Conservation (phyloP, 2,329 filamentous ascomycete species). For the Fusarium dlaminii region DNA sequence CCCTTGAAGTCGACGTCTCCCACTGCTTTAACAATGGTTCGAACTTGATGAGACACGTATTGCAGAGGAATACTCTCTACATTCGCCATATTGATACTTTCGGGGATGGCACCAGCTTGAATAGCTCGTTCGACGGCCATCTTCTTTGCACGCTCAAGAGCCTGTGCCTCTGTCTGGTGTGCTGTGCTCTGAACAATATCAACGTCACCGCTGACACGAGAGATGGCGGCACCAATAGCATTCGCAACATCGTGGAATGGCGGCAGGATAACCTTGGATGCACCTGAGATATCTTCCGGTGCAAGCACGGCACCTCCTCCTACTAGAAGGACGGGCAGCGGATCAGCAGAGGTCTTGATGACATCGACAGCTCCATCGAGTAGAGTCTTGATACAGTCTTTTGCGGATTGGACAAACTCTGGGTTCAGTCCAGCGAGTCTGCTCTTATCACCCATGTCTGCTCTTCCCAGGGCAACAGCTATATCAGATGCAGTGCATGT, state of each 20-base stretch:
- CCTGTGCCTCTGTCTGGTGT: neutral
- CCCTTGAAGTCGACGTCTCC: neutral
- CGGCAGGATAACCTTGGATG: constrained; percentile 47
- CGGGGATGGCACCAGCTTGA: neutral
- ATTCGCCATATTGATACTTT: neutral
- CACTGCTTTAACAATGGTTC: neutral
- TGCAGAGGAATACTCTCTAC: neutral
- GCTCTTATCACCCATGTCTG: neutral
- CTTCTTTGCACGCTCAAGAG: neutral
- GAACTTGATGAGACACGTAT: neutral
- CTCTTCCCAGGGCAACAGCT: neutral
- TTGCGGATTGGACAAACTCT: neutral
- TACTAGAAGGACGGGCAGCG: constrained; percentile 36
- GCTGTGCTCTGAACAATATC: neutral
- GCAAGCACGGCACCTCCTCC: constrained; percentile 57
- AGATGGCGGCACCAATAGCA: constrained; percentile 59
- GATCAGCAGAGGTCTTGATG: constrained; percentile 1
- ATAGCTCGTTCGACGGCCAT: neutral
- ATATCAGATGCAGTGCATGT: constrained; percentile 5
- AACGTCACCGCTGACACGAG: constrained; percentile 18
- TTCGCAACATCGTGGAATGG: constrained; percentile 54
- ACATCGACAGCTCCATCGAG: neutral
- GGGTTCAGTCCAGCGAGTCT: neutral
- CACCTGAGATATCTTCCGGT: constrained; percentile 47
- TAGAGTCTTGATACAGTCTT: neutral